Evolutionary conservation across 352 stramenopile species (phyloP).

Genomic region (Thalassiosira mediterranea): DNA sequence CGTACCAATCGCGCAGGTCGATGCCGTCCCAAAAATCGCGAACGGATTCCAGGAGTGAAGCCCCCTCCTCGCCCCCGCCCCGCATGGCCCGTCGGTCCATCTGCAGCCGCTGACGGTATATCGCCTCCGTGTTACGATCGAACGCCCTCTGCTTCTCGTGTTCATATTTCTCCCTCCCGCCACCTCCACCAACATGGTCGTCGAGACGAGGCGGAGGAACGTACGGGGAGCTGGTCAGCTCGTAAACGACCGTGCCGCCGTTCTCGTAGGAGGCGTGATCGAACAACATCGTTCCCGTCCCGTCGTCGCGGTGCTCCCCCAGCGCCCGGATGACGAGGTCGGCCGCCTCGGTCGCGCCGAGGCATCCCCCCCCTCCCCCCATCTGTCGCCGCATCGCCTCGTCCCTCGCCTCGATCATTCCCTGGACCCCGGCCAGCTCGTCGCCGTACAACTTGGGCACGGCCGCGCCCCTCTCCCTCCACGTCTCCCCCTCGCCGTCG

Average conservation of each 20-base stretch:
- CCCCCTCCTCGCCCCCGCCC: not conserved
- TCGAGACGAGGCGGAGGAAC: slow-evolving; percentile 19
- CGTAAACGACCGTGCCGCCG: slow-evolving; percentile 33
- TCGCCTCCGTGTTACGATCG: slow-evolving; percentile 21
- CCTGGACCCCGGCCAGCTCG: not conserved
- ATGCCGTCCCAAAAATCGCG: too few relatives aligned
- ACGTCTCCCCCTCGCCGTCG: not conserved
- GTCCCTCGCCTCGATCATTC: not conserved
- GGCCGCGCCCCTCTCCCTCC: not conserved
- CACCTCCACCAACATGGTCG: not conserved
- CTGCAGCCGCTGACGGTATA: slow-evolving; percentile 26
- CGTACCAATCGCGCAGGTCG: slow-evolving; percentile 32
- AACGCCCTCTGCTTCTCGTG: slow-evolving; percentile 8
- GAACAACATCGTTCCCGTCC: slow-evolving; percentile 9
- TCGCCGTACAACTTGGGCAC: not conserved
- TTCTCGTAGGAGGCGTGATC: slow-evolving; percentile 33
- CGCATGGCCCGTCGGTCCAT: not conserved
- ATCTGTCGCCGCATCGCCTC: too few relatives aligned
- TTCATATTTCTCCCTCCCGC: slow-evolving; percentile 3
- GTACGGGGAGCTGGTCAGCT: slow-evolving; percentile 31
- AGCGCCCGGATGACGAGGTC: slow-evolving; percentile 31
- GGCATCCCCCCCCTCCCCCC: slow-evolving; percentile 17
- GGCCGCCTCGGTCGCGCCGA: slow-evolving; percentile 12
- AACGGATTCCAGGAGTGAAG: not conserved
- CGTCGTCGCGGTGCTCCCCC: slow-evolving; percentile 3